These are phyloP conservation scores for Triangularia setosa DNA, from an alignment of 2,329 filamentous ascomycete genomes.

Conservation along the genomic window DNA sequence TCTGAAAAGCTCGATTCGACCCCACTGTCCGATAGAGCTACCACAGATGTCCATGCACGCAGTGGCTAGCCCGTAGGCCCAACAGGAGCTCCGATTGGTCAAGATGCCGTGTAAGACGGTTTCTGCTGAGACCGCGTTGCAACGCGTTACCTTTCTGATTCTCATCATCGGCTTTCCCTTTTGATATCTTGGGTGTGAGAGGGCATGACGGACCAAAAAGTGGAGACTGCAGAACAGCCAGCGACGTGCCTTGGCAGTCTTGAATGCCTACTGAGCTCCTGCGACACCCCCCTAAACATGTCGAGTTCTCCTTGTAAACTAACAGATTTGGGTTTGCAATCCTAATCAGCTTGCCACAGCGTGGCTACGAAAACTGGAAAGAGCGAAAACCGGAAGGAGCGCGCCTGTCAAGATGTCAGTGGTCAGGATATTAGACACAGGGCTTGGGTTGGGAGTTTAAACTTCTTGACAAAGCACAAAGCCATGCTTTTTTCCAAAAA, in stretches of 20 bases:
- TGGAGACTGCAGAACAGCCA: no score
- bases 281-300: not conserved
- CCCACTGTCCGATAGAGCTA: not conserved
- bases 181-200: not conserved
- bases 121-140: not conserved
- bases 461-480: not conserved
- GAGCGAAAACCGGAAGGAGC: no score
- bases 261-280: not conserved
- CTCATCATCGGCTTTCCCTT: not conserved
- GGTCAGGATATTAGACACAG: not conserved
- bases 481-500: not conserved
- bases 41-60: not conserved
- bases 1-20: not conserved
- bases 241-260: no score
- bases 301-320: not conserved
- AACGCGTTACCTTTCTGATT: not conserved
- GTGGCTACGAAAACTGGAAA: not conserved
- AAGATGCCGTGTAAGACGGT: not conserved
- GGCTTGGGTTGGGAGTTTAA: not conserved
- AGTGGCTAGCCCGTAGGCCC: not conserved
- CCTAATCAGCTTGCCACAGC: not conserved
- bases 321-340: not conserved
- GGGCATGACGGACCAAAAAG: no score
- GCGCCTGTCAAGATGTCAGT: not conserved
- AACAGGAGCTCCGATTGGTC: not conserved